Percentiles rank a stretch among this genome's conserved stretches.
These are phyloP conservation scores for Debaryomyces hansenii DNA, from an alignment of 805 yeast species.

Conservation along the genomic window DNA sequence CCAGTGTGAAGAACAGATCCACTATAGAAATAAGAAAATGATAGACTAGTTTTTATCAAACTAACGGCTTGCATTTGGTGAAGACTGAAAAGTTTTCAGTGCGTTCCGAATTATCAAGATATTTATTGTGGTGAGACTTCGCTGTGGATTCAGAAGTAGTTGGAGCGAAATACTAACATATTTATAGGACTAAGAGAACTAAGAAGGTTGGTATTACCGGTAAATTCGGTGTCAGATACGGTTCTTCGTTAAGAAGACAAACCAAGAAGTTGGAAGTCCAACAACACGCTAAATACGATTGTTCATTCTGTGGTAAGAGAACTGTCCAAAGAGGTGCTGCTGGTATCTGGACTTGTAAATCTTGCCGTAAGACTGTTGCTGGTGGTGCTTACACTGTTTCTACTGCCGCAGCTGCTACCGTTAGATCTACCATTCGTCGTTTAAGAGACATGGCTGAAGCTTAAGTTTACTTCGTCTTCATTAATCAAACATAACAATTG, in stretches of 20 bases:
- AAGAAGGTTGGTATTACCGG: slow-evolving; percentile 99
- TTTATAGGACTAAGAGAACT: slow-evolving; percentile 96
- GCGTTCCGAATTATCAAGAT: background rate
- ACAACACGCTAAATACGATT: slow-evolving; percentile 98
- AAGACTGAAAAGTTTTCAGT: background rate
- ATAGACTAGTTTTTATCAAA: no score
- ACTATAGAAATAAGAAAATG: no score
- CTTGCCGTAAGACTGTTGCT: slow-evolving; percentile 96
- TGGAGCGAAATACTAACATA: slow-evolving; percentile 39
- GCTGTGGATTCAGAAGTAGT: background rate
- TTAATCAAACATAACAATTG: background rate
- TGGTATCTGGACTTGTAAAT: slow-evolving; percentile 98
- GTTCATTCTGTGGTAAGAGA: slow-evolving; percentile 99
- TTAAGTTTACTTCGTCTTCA: slow-evolving; percentile 47
- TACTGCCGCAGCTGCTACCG: slow-evolving; percentile 99
- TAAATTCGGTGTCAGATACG: slow-evolving; percentile 99
- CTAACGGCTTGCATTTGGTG: no score
- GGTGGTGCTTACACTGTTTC: slow-evolving; percentile 99
- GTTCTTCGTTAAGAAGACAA: slow-evolving; percentile 99
- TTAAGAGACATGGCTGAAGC: slow-evolving; percentile 99
- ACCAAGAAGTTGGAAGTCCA: slow-evolving; percentile 98
- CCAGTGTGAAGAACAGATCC: no score
- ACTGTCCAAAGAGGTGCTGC: slow-evolving; percentile 95
- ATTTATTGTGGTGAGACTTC: no score
- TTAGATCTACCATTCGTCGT: slow-evolving; percentile 99